These are phyloP conservation scores for Trichoderma sp. DNA, from an alignment of 2,329 filamentous ascomycete species.

Conservation along the genomic window DNA sequence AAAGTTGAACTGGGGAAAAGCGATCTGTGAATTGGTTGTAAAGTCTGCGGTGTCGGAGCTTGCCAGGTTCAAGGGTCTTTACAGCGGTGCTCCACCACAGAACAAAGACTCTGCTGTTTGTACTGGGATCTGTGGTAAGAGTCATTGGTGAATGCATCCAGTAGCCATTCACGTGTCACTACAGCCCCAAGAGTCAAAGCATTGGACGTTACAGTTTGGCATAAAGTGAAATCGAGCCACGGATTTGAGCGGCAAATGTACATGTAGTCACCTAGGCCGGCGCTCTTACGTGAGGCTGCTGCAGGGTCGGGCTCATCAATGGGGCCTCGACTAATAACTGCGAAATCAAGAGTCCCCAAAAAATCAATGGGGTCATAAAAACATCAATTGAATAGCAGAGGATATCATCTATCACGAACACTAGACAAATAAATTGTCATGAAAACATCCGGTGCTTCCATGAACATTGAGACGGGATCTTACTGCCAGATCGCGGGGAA, in stretches of 20 bases:
- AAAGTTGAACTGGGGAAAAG: neutral
- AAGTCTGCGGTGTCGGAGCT: conserved; percentile 13
- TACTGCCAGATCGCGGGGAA: neutral
- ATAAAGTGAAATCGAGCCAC: neutral
- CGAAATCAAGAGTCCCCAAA: neutral
- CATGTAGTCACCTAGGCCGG: neutral
- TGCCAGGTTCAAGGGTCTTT: neutral
- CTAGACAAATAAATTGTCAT: neutral
- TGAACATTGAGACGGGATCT: neutral
- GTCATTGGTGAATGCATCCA: neutral
- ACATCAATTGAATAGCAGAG: neutral
- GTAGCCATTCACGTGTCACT: neutral
- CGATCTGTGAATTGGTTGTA: neutral
- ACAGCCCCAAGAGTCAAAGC: neutral
- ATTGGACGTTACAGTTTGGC: neutral
- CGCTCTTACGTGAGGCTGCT: conserved; percentile 10
- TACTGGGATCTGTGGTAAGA: neutral
- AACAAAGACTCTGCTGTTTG: neutral
- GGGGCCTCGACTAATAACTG: neutral
- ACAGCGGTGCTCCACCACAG: neutral
- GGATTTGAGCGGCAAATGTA: neutral
- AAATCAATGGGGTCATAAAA: neutral
- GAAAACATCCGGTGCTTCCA: neutral
- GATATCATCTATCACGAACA: neutral
- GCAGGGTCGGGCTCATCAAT: neutral